phyloP scores from a whole-genome alignment of 2,329 filamentous ascomycete species.

The Clarireedia paspali region DNA sequence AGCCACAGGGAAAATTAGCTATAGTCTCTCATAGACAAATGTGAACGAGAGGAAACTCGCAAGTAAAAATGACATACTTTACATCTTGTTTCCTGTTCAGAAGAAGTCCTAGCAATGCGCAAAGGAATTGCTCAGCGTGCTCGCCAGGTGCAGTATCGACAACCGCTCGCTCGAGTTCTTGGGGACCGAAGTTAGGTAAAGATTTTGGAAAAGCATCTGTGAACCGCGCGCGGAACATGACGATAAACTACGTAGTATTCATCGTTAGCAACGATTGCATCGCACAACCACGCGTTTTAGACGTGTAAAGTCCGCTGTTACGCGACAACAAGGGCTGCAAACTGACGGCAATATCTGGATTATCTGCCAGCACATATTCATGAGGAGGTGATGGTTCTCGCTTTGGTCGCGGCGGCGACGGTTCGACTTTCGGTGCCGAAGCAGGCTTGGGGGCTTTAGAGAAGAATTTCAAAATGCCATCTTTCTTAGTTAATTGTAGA shows the following conservation, averaged over 20 bases:
- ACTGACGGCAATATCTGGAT: conserved; percentile 86
- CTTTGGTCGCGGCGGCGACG: conserved; percentile 63
- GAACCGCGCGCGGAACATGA: conserved; percentile 96
- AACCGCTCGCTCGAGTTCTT: conserved; percentile 87
- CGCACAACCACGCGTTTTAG: conserved; percentile 40
- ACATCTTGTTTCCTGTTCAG: conserved; percentile 98
- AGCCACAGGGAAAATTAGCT: conserved; percentile 18
- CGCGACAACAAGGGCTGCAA: conserved; percentile 32
- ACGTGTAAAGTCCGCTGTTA: conserved; percentile 37
- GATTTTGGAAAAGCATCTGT: conserved; percentile 83
- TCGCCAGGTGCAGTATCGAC: conserved; percentile 71
- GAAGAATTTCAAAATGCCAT: conserved; percentile 62
- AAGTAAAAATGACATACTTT: conserved; percentile 59
- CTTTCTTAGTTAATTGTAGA: conserved; percentile 42
- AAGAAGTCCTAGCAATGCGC: conserved; percentile 78
- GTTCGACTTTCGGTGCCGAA: conserved; percentile 43
- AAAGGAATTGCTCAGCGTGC: conserved; percentile 80
- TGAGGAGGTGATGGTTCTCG: conserved; percentile 82
- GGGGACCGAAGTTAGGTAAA: conserved; percentile 81
- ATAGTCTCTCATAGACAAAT: not conserved
- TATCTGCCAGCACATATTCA: conserved; percentile 84
- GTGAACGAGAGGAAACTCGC: not conserved
- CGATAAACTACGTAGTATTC: conserved; percentile 67
- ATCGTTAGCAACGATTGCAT: conserved; percentile 26
- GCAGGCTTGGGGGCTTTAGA: conserved; percentile 41